Evolutionary conservation across 2,329 filamentous ascomycete genomes (phyloP).

Genomic region (Metarhizium humberi): DNA sequence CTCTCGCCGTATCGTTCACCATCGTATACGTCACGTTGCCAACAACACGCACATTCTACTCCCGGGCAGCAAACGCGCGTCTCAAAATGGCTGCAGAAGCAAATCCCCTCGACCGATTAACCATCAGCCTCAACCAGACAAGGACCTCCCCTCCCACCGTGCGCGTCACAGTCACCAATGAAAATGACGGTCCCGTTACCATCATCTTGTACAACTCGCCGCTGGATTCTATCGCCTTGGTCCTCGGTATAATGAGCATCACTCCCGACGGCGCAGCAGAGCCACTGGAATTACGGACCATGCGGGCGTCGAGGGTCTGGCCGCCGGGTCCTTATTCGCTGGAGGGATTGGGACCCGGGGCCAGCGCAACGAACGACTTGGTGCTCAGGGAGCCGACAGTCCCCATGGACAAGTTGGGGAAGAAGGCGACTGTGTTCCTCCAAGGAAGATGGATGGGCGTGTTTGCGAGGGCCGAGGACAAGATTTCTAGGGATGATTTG

Average conservation of each 20-base stretch:
- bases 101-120: too few relatives aligned
- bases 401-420: slow-evolving; percentile 22
- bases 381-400: slow-evolving; percentile 21
- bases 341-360: slow-evolving; percentile 24
- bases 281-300: slow-evolving; percentile 20
- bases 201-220: slow-evolving; percentile 29
- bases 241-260: slow-evolving; percentile 25
- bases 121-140: slow-evolving; percentile 4
- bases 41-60: too few relatives aligned
- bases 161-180: slow-evolving; percentile 27
- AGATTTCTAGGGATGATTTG: slow-evolving; percentile 6
- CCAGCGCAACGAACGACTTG: slow-evolving; percentile 15
- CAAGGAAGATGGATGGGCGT: slow-evolving; percentile 27
- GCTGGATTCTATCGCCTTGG: slow-evolving; percentile 24
- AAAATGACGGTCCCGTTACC: slow-evolving; percentile 23
- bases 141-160: slow-evolving; percentile 24
- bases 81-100: too few relatives aligned
- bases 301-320: slow-evolving; percentile 24
- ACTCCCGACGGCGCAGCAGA: slow-evolving; percentile 17
- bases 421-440: slow-evolving; percentile 19
- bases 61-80: too few relatives aligned
- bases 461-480: slow-evolving; percentile 17
- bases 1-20: too few relatives aligned
- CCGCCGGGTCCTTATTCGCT: slow-evolving; percentile 24
- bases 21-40: too few relatives aligned